Evolutionary conservation across 2,329 filamentous ascomycete species (phyloP).

Genomic region (Onygenales sp.): DNA sequence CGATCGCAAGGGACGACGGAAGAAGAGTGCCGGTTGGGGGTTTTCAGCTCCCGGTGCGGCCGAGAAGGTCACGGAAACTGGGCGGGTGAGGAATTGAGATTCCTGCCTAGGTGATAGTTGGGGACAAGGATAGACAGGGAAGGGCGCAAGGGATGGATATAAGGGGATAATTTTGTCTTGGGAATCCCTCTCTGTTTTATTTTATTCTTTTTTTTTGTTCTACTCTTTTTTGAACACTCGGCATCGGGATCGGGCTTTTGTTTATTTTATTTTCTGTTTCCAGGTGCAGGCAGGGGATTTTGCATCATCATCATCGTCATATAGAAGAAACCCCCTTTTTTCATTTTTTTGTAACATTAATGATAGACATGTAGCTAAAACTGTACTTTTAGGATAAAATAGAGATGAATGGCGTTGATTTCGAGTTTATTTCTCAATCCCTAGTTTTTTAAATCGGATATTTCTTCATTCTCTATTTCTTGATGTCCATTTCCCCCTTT

Average conservation of each 20-base stretch:
- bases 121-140: neutral
- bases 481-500: neutral
- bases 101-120: neutral
- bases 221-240: neutral
- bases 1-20: constrained; percentile 60
- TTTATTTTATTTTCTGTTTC: neutral
- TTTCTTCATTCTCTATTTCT: neutral
- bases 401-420: neutral
- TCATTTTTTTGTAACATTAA: neutral
- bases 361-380: constrained; percentile 1
- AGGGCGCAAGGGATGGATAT: neutral
- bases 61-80: constrained; percentile 7
- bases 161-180: neutral
- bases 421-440: neutral
- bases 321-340: neutral
- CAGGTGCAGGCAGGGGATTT: neutral
- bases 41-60: constrained; percentile 23
- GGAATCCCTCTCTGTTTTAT: too few species aligned
- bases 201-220: neutral
- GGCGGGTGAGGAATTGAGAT: constrained; percentile 11
- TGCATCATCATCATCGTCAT: neutral
- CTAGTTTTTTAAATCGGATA: neutral
- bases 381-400: constrained; percentile 1
- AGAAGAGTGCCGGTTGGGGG: constrained; percentile 46
- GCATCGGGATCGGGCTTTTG: neutral